phyloP scores from a whole-genome alignment of 495 filamentous ascomycete genomes.

The Neurospora intermedia region DNA sequence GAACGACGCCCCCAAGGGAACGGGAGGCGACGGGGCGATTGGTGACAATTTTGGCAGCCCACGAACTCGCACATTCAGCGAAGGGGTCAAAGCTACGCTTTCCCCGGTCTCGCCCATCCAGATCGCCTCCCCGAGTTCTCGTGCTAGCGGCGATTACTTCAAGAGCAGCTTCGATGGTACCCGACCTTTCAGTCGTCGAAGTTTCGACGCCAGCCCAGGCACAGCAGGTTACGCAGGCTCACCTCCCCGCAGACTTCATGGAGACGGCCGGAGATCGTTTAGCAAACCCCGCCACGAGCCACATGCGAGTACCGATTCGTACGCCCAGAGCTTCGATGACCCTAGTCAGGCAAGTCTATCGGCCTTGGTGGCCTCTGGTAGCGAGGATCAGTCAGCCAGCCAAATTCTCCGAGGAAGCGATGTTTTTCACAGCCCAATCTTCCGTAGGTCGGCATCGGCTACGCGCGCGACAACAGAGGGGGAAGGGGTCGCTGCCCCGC shows the following conservation, averaged over 20 bases:
- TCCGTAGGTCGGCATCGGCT: constrained; percentile 37
- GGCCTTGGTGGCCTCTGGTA: constrained; percentile 56
- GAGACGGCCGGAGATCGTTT: constrained; percentile 39
- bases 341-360: constrained; percentile 48
- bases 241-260: constrained; percentile 45
- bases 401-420: constrained; percentile 81
- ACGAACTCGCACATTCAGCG: constrained; percentile 41
- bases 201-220: constrained; percentile 36
- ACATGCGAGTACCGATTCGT: constrained; percentile 65
- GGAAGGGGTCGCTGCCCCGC: neutral
- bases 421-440: constrained; percentile 79
- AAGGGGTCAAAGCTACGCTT: constrained; percentile 56
- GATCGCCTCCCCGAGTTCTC: constrained; percentile 29
- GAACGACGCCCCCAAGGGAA: constrained; percentile 8
- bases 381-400: constrained; percentile 77
- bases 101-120: constrained; percentile 37
- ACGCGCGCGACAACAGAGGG: constrained; percentile 13
- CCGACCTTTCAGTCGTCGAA: constrained; percentile 38
- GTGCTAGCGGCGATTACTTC: constrained; percentile 32
- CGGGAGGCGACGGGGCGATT: neutral
- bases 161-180: constrained; percentile 32
- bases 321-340: constrained; percentile 61
- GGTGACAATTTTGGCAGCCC: neutral
- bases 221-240: constrained; percentile 22
- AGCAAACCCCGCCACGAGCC: constrained; percentile 38